phyloP scores from a whole-genome alignment of 352 stramenopile species.

The Thalassiosira delicatula region DNA sequence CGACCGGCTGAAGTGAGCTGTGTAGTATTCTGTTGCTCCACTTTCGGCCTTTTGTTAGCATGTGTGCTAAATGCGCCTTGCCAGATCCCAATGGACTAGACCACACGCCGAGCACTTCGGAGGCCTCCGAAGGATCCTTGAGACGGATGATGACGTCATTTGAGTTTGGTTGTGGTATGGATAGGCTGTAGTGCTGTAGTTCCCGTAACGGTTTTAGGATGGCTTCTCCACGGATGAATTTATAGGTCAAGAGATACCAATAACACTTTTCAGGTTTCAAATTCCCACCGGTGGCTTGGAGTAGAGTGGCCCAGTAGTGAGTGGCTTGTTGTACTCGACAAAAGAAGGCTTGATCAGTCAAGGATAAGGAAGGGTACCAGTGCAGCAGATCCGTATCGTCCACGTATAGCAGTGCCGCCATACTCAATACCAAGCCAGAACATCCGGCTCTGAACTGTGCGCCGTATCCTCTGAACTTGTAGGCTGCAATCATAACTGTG shows the following conservation, averaged over 20 bases:
- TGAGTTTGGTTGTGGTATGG: too few species aligned
- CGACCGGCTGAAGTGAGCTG: too few species aligned
- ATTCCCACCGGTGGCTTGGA: conserved; percentile 28
- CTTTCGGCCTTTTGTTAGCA: too few species aligned
- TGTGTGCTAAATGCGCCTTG: too few species aligned
- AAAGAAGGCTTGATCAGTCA: background rate
- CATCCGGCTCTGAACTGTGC: background rate
- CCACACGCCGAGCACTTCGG: too few species aligned
- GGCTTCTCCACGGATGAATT: conserved; percentile 16
- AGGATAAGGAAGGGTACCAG: background rate
- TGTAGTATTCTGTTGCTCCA: too few species aligned
- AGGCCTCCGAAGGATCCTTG: too few species aligned
- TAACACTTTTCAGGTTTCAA: conserved; percentile 36
- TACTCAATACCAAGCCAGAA: background rate
- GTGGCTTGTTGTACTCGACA: background rate
- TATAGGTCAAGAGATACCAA: conserved; percentile 20
- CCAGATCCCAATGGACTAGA: too few species aligned
- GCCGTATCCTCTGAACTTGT: background rate
- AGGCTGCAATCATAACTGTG: background rate
- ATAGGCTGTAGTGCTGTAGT: too few species aligned
- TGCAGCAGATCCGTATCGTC: conserved; percentile 23
- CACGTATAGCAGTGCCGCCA: conserved; percentile 13
- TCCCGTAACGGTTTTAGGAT: background rate
- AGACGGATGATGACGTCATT: too few species aligned
- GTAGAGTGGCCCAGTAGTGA: background rate